These are phyloP conservation scores for Darksidea phi DNA, from an alignment of 495 filamentous ascomycete genomes.

Conservation along the genomic window DNA sequence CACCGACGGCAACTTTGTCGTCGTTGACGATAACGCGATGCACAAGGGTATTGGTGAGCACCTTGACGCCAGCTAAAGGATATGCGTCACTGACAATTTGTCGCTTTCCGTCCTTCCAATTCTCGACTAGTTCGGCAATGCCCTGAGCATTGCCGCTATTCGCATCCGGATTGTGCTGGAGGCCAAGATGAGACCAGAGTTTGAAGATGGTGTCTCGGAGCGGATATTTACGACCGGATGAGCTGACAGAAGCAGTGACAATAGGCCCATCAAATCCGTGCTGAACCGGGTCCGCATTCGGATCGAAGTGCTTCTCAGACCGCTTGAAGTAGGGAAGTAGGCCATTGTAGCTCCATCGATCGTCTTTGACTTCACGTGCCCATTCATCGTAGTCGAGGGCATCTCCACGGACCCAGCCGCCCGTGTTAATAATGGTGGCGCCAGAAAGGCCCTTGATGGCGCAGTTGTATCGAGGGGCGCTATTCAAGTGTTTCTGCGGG, in stretches of 20 bases:
- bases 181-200: slow-evolving; percentile 11
- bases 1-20: slow-evolving; percentile 6
- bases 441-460: slow-evolving; percentile 64
- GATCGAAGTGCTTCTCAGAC: slow-evolving; percentile 17
- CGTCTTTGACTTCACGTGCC: slow-evolving; percentile 45
- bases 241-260: slow-evolving; percentile 9
- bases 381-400: slow-evolving; percentile 60
- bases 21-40: slow-evolving; percentile 4
- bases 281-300: slow-evolving; percentile 11
- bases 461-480: slow-evolving; percentile 54
- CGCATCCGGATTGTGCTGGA: slow-evolving; percentile 11
- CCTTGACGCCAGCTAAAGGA: slow-evolving; percentile 9
- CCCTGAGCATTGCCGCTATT: slow-evolving; percentile 22
- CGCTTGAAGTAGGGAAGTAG: slow-evolving; percentile 21
- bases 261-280: slow-evolving; percentile 29
- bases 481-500: slow-evolving; percentile 53
- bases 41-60: slow-evolving; percentile 10
- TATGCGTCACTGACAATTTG: slow-evolving; percentile 22
- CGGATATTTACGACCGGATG: slow-evolving; percentile 20
- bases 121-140: slow-evolving; percentile 24
- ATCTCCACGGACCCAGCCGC: slow-evolving; percentile 55
- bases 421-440: slow-evolving; percentile 63
- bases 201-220: slow-evolving; percentile 13
- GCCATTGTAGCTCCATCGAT: slow-evolving; percentile 42
- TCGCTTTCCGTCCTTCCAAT: slow-evolving; percentile 24